Evolutionary conservation across 2,329 filamentous ascomycete species (phyloP), one percentile per base, ranked within the genome.

Genomic region (Trichophyton benhamiae): DNA sequence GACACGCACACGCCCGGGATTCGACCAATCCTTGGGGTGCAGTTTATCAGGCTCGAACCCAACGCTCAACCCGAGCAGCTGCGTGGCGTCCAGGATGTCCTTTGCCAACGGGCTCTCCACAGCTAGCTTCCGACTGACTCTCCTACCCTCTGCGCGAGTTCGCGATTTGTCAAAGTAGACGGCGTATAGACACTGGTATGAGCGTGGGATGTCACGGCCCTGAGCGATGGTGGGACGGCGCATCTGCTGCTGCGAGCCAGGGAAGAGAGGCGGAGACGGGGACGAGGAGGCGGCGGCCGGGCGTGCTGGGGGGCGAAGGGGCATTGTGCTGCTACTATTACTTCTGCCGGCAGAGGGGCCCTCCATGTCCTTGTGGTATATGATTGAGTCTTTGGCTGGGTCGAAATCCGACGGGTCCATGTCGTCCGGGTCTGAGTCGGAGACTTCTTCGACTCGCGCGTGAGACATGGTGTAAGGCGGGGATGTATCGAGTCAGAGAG

Each of bases 11-110:
- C 94, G 82, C 2, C 94, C 94, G 11, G 94, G 94, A 77, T 99
- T 99, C 61, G 87, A 87, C 94, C 94, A 99, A 78, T 99, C 94
- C 77, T 94, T 92, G 5, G 94, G 94, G 75, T 99, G 94, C 63
- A 85, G 82, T 79, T 96, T 96, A 71, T 88, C 87, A 0, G 91
- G 89, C 77, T 99, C 94, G 72, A 96, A 87, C 6, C 94, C 85
- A n/a, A 74, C 72, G 36, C 70, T 69, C 62, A 78, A 60, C 5
- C 86, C 83, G 63, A 96, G 81, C 53, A 80, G 76, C 48, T 86
- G 85, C 74, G 88, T 88, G n/a, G 91, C 92, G 71, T 89, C 87
- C 52, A 91, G 87, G 71, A 99, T 91, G 70, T 94, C 89, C 69
- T 88, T 83, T 6, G 94, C 94, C 48, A 99, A 82, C 30, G 94